Conservation (phyloP, 1,139 yeast genomes). For the Candida anutae region DNA sequence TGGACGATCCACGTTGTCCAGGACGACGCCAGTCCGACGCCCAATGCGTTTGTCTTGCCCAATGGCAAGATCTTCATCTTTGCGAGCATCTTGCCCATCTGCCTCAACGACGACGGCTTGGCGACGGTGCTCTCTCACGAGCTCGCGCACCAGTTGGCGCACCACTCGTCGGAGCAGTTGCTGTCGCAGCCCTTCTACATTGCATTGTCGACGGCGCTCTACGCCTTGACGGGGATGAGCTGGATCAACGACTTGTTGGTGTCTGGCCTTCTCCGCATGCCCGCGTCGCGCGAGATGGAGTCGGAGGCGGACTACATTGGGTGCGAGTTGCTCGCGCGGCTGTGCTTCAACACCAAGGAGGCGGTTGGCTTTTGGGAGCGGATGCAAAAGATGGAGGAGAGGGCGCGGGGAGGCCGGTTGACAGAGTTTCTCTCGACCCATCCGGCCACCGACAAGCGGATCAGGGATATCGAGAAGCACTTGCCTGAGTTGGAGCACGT, state of each 20-base stretch:
- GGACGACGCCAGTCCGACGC: slow-evolving; percentile 54
- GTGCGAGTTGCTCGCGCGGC: slow-evolving; percentile 79
- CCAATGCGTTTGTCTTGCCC: slow-evolving; percentile 93
- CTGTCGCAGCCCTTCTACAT: slow-evolving; percentile 51
- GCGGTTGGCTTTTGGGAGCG: slow-evolving; percentile 77
- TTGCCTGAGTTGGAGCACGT: slow-evolving; percentile 55
- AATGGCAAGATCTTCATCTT: slow-evolving; percentile 94
- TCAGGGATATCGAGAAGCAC: slow-evolving; percentile 63
- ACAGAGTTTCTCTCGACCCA: slow-evolving; percentile 76
- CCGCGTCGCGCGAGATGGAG: slow-evolving; percentile 89
- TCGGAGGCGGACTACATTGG: slow-evolving; percentile 95
- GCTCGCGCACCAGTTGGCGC: slow-evolving; percentile 86
- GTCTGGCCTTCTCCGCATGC: slow-evolving; percentile 59
- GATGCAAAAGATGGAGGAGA: slow-evolving; percentile 56
- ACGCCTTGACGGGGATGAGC: slow-evolving; percentile 24
- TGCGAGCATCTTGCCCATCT: slow-evolving; percentile 68
- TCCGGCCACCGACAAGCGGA: slow-evolving; percentile 75
- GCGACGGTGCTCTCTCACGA: slow-evolving; percentile 95
- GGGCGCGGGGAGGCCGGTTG: slow-evolving; percentile 8
- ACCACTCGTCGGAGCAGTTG: slow-evolving; percentile 80
- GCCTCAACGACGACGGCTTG: slow-evolving; percentile 77
- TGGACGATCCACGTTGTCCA: slow-evolving; percentile 81
- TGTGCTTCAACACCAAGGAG: slow-evolving; percentile 73
- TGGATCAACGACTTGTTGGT: slow-evolving; percentile 47
- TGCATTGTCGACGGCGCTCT: slow-evolving; percentile 38